Percentiles rank a stretch among this genome's conserved stretches.
phyloP scores from a whole-genome alignment of 2,329 filamentous ascomycete genomes.

The Stagonosporopsis vannaccii region DNA sequence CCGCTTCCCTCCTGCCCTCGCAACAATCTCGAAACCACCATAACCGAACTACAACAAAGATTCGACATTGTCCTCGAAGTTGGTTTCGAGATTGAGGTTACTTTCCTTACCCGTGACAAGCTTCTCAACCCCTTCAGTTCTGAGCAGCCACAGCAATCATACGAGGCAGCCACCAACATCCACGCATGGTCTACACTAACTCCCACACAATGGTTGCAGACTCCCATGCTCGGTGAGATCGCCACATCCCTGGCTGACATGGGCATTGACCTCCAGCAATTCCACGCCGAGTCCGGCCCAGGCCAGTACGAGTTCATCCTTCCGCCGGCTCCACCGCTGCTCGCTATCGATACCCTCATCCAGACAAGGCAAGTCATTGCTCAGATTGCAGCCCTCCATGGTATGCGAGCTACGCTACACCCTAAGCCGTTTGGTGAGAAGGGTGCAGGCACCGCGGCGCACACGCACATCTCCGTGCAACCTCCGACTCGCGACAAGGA shows the following conservation, averaged over 20 bases:
- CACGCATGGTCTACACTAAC: conserved; percentile 76
- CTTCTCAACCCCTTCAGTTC: conserved; percentile 23
- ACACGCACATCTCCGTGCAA: conserved; percentile 73
- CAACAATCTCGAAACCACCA: conserved; percentile 53
- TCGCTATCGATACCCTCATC: conserved; percentile 75
- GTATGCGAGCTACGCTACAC: conserved; percentile 73
- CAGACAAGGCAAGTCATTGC: conserved; percentile 74
- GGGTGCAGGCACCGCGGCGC: conserved; percentile 69
- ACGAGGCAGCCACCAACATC: conserved; percentile 62
- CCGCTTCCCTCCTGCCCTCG: conserved; percentile 68
- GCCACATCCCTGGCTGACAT: conserved; percentile 65
- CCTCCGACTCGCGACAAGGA: conserved; percentile 62
- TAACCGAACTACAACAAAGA: conserved; percentile 60
- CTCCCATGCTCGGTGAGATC: conserved; percentile 71
- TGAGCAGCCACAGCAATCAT: conserved; percentile 26
- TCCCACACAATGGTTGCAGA: conserved; percentile 66
- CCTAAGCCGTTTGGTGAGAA: conserved; percentile 68
- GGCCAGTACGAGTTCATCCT: conserved; percentile 83
- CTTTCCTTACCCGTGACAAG: conserved; percentile 66
- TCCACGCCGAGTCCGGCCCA: conserved; percentile 75
- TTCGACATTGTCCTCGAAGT: conserved; percentile 67
- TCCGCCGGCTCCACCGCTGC: conserved; percentile 66
- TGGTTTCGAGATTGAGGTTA: conserved; percentile 84
- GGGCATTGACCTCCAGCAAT: conserved; percentile 72
- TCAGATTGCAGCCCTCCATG: conserved; percentile 67